Percentiles rank a stretch among this genome's conserved stretches.
These are phyloP conservation scores for Flaveria linearis DNA, from an alignment of 129 eudicot genomes.

Conservation along the genomic window DNA sequence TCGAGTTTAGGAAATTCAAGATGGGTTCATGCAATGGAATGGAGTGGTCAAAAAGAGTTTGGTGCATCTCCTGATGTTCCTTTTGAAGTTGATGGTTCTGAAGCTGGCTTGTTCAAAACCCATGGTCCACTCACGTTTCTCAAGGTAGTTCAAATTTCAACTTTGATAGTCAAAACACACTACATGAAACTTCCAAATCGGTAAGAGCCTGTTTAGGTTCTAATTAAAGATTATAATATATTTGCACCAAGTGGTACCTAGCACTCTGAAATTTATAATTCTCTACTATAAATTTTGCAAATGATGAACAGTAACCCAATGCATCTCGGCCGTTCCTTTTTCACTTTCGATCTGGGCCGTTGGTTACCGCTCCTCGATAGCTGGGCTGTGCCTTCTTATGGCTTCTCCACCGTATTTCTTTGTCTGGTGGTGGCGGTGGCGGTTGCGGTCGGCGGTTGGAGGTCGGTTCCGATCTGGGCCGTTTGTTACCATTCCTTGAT, in stretches of 20 bases:
- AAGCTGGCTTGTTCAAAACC: conserved; percentile 74
- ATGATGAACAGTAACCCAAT: too few relatives aligned
- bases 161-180: neutral
- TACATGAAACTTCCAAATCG: conserved; percentile 12
- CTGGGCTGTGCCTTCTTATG: too few relatives aligned
- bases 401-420: too few relatives aligned
- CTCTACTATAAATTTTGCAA: too few relatives aligned
- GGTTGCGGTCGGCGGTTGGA: too few relatives aligned
- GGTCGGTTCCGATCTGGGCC: too few relatives aligned
- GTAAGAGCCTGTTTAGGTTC: neutral
- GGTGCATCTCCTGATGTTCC: conserved; percentile 60
- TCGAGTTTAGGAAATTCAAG: conserved; percentile 72
- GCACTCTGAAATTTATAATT: neutral
- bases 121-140: conserved; percentile 85
- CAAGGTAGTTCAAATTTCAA: conserved; percentile 50
- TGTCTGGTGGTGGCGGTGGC: too few relatives aligned
- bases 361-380: too few relatives aligned
- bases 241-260: neutral
- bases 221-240: neutral
- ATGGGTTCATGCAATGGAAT: conserved; percentile 98
- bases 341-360: too few relatives aligned
- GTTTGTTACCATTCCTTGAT: too few relatives aligned
- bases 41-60: conserved; percentile 89
- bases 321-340: too few relatives aligned
- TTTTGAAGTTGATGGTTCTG: conserved; percentile 74